A percentile compares a stretch with the other conserved stretches of the same genome.
These are phyloP conservation scores for Harringtonia aguacate DNA, from an alignment of 2,329 filamentous ascomycete genomes.

Conservation along the genomic window DNA sequence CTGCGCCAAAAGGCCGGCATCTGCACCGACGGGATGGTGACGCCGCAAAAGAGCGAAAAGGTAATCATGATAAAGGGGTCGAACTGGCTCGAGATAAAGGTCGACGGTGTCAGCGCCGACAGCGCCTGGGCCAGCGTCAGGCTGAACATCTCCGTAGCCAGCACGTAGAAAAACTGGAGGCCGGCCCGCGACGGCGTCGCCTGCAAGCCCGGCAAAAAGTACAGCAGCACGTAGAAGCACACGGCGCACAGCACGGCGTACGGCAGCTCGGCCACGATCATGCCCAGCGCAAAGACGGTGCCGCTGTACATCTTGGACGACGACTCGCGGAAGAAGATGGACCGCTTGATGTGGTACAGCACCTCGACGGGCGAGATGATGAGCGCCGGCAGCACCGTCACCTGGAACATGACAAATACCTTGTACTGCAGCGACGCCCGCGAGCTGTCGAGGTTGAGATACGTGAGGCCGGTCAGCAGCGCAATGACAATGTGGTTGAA, in stretches of 20 bases:
- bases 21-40: slow-evolving; percentile 66
- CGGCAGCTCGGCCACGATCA: slow-evolving; percentile 76
- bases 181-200: slow-evolving; percentile 54
- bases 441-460: slow-evolving; percentile 66
- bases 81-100: slow-evolving; percentile 68
- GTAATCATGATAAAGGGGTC: slow-evolving; percentile 78
- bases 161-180: slow-evolving; percentile 77
- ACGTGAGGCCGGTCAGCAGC: slow-evolving; percentile 68
- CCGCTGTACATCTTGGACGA: slow-evolving; percentile 79
- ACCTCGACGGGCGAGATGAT: slow-evolving; percentile 78
- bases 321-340: slow-evolving; percentile 78
- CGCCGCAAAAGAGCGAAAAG: slow-evolving; percentile 79
- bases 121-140: slow-evolving; percentile 71
- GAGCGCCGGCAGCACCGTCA: slow-evolving; percentile 71
- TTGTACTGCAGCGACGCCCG: slow-evolving; percentile 71
- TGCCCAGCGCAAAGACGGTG: slow-evolving; percentile 65
- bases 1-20: slow-evolving; percentile 70
- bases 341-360: slow-evolving; percentile 69
- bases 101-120: slow-evolving; percentile 64
- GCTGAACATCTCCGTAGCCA: slow-evolving; percentile 76
- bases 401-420: slow-evolving; percentile 84
- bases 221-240: slow-evolving; percentile 70
- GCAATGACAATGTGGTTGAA: slow-evolving; percentile 78
- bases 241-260: slow-evolving; percentile 75
- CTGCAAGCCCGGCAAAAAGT: slow-evolving; percentile 74